Base-by-base conservation (phyloP, 352 stramenopile genomes). In the Hyaloperonospora arabidopsidis region DNA sequence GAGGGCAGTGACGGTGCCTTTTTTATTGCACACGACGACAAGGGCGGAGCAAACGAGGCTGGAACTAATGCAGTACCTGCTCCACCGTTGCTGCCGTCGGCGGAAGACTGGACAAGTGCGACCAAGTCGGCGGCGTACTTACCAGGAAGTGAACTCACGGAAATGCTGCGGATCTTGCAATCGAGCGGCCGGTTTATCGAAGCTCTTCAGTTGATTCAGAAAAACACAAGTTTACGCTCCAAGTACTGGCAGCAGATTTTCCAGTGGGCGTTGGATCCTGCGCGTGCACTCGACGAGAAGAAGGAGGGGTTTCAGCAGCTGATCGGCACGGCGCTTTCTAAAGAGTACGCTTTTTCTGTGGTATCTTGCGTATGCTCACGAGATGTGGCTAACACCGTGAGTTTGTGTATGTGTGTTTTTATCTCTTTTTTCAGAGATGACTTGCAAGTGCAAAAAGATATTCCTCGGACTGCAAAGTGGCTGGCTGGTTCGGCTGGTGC, bases 401-500 rank as follows among this genome's bases (percentile, higher is more conserved):
- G 35, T 18, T 41, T 3, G 2, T 41, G 35, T 39, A 10, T 22
- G 45, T 34, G n/a, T 32, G n/a, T 51, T 38, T 34, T 34, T 12
- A 57, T 18, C 11, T 48, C 10, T 32, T 50, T 54, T 13, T 50
- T 28, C 6, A 88, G 78, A 25, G 82, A 93, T 40, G 65, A 66
- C 1, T 67, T 78, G 0, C 83, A 93, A 57, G 68, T 93, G 0
- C 67, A 87, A 21, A 93, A 93, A 52, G 83, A 93, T 39, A 80
- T 93, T 18, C 83, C 83, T 22, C 79, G 83, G 7, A 90, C 80
- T 10, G 70, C 63, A n/a, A 80, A 85, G 41, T 93, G 83, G 83
- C 57, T 93, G 14, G 67, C 74, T 25, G 76, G 66, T 1, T 87
- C 70, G 0, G 67, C 67, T 23, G 80, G 79, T 4, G 73, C 83